These are phyloP conservation scores for Chaetomidium leptoderma DNA, from an alignment of 495 filamentous ascomycete genomes.

Conservation along the genomic window DNA sequence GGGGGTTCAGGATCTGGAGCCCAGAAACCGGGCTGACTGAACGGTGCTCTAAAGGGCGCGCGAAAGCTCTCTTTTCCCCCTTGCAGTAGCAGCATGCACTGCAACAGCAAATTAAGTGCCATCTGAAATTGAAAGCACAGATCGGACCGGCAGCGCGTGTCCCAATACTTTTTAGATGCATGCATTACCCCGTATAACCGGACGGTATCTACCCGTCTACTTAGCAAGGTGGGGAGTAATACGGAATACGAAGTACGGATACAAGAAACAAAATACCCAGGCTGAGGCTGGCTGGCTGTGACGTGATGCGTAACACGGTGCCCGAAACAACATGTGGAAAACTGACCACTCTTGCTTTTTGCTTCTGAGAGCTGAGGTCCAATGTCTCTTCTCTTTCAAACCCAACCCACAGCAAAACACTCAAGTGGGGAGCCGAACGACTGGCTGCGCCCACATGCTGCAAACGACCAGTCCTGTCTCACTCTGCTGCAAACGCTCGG, in stretches of 20 bases:
- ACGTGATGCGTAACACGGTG: background rate
- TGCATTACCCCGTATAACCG: background rate
- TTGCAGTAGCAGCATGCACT: slow-evolving; percentile 5
- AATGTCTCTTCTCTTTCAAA: background rate
- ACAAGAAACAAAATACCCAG: background rate
- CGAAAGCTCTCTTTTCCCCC: background rate
- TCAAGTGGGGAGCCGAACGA: background rate
- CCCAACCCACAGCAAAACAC: background rate
- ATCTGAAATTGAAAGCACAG: slow-evolving; percentile 9
- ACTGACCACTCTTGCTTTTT: background rate
- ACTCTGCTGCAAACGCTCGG: slow-evolving; percentile 5
- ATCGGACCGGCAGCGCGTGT: background rate
- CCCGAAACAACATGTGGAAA: background rate
- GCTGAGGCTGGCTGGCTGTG: no score
- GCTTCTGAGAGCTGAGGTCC: background rate
- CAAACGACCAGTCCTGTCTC: slow-evolving; percentile 9
- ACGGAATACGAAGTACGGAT: no score
- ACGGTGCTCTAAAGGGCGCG: background rate
- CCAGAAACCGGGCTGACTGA: slow-evolving; percentile 9
- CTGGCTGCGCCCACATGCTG: background rate
- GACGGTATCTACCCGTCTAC: background rate
- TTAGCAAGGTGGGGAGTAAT: background rate
- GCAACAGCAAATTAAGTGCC: background rate
- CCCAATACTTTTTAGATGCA: background rate
- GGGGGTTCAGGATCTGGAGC: background rate